A percentile compares a stretch with the other conserved stretches of the same genome.
Evolutionary conservation across 2,329 filamentous ascomycete genomes (phyloP).

Genomic region (Fusarium decemcellulare): DNA sequence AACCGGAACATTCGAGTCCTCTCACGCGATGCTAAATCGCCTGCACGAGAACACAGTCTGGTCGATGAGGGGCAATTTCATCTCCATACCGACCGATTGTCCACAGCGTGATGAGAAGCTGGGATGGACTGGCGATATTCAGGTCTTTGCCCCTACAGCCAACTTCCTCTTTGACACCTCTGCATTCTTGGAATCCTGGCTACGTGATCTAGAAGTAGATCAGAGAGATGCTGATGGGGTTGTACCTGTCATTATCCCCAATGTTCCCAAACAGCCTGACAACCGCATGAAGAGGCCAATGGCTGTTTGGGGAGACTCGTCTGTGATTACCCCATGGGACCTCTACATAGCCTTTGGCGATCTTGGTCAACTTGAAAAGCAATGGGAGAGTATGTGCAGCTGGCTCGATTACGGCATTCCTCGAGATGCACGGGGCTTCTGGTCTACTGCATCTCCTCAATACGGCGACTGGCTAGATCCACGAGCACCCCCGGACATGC

Average conservation of each 20-base stretch:
- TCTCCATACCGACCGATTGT: slow-evolving; percentile 69
- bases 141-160: slow-evolving; percentile 62
- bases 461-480: slow-evolving; percentile 61
- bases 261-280: slow-evolving; percentile 23
- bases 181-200: slow-evolving; percentile 60
- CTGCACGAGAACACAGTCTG: slow-evolving; percentile 67
- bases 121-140: slow-evolving; percentile 64
- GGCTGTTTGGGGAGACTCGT: slow-evolving; percentile 58
- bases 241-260: slow-evolving; percentile 4
- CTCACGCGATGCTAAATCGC: slow-evolving; percentile 63
- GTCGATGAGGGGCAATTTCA: slow-evolving; percentile 70
- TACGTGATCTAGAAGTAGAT: slow-evolving; percentile 17
- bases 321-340: slow-evolving; percentile 56
- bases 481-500: slow-evolving; percentile 53
- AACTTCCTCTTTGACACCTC: slow-evolving; percentile 64
- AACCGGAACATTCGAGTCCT: slow-evolving; percentile 58
- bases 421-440: slow-evolving; percentile 44
- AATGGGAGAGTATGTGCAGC: slow-evolving; percentile 53
- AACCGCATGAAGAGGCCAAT: slow-evolving; percentile 14
- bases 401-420: slow-evolving; percentile 51
- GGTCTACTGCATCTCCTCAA: background rate
- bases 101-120: slow-evolving; percentile 66
- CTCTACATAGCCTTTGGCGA: slow-evolving; percentile 56
- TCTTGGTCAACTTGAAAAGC: slow-evolving; percentile 48
- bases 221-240: slow-evolving; percentile 26